These are phyloP conservation scores for Suhomyces atakaporum DNA, from an alignment of 1,139 yeast species.

Conservation along the genomic window DNA sequence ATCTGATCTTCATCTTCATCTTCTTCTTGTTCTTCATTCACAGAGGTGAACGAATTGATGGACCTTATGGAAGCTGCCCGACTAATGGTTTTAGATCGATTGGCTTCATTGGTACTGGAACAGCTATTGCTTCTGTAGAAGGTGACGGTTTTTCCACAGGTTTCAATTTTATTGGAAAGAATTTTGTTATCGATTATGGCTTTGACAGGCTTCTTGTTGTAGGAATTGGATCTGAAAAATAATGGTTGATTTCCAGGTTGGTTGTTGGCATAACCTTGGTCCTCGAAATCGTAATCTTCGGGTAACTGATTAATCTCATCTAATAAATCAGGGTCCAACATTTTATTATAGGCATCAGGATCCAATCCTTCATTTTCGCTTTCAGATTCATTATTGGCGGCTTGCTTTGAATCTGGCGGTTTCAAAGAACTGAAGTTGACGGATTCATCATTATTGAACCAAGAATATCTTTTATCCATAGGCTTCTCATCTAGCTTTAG, in stretches of 20 bases:
- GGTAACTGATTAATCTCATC: constrained; percentile 62
- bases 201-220: constrained; percentile 40
- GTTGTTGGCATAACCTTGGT: constrained; percentile 23
- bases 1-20: constrained; percentile 21
- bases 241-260: constrained; percentile 5
- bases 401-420: constrained; percentile 1
- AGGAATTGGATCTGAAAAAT: constrained; percentile 37
- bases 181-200: constrained; percentile 24
- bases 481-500: background rate
- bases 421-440: constrained; percentile 17
- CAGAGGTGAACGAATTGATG: constrained; percentile 28
- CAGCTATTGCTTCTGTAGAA: constrained; percentile 41
- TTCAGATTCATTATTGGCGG: constrained; percentile 1
- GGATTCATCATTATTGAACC: constrained; percentile 39
- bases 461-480: constrained; percentile 30
- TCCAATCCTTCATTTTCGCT: constrained; percentile 13
- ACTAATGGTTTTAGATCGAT: constrained; percentile 25
- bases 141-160: constrained; percentile 57
- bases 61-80: constrained; percentile 33
- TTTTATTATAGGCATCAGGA: constrained; percentile 18
- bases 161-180: constrained; percentile 49
- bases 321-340: constrained; percentile 38
- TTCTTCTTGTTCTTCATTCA: constrained; percentile 24
- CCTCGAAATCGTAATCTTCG: constrained; percentile 59
- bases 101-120: constrained; percentile 17